Evolutionary conservation across 2,329 filamentous ascomycete species (phyloP), one percentile per base, ranked within the genome.

Genomic region (Alternaria viburni): DNA sequence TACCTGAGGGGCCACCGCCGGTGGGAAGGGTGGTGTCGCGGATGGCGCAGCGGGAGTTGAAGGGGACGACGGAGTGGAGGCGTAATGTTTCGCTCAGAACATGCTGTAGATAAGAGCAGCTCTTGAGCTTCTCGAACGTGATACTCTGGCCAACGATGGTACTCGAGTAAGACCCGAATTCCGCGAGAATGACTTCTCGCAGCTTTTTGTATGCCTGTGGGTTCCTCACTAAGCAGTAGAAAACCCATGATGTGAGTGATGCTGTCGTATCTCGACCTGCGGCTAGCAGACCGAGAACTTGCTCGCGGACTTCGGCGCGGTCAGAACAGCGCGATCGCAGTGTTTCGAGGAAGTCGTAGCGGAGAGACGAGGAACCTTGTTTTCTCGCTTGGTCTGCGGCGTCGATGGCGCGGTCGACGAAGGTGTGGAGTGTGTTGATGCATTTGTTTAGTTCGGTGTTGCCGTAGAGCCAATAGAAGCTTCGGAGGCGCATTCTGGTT

Each of bases 241-340:
- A 81, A 5, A 86, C 75, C 62, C 82, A 83, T 61, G 82, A 83
- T 56, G 87, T 52, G n/a, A 64, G 62, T 12, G 58, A 61, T 4
- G 62, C 62, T 6, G 62, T 87, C 1, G 86, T 87, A 68, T 87
- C 86, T 12, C 85, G 82, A 15, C 84, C 85, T 3, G 85, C 85
- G 9, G 86, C 78, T 10, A 87, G 77, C 61, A 87, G 82, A 66
- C 85, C 85, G 44, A 86, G 77, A 8, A 85, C 74, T 62, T 87
- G 83, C 17, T 56, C 62, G 11, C 52, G 52, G 19, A 61, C 59
- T 12, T 61, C 59, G 5, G 46, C 52, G 8, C 59, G 54, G 21
- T 61, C 21, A 21, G 59, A 17, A 44, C 52, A 61, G 32, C 59
- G 36, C 25, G 15, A 17, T n/a, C 59, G 52, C 2, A 61, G 59